A percentile compares a stretch with the other conserved stretches of the same genome.
Conservation (phyloP, 257 asterid genomes). For the Jacaranda mimosifolia region DNA sequence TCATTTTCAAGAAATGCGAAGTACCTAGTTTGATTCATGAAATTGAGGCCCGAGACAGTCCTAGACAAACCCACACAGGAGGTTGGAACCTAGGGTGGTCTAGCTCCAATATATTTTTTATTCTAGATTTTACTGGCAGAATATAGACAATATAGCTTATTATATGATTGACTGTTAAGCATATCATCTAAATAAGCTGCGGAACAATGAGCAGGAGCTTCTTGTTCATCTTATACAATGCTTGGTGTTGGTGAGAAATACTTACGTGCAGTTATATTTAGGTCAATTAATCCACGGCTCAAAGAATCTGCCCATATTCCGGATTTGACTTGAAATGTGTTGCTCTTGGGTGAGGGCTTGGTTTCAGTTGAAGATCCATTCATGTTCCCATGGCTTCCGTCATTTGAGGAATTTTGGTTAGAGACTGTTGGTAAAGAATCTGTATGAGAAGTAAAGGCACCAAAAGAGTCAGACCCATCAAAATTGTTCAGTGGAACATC, state of each 20-base stretch:
- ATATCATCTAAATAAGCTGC: background rate
- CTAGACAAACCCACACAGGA: too few relatives aligned
- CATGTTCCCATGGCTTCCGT: conserved; percentile 36
- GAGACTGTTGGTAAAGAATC: conserved; percentile 40
- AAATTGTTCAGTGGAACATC: conserved; percentile 78
- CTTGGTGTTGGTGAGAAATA: conserved; percentile 34
- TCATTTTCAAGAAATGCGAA: too few relatives aligned
- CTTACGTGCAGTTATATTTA: conserved; percentile 90
- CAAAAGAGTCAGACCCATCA: conserved; percentile 69
- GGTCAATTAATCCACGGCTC: conserved; percentile 94
- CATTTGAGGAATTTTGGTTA: conserved; percentile 40
- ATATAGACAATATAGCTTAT: background rate
- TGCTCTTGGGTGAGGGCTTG: conserved; percentile 53
- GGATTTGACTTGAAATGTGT: conserved; percentile 86
- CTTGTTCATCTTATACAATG: conserved; percentile 13
- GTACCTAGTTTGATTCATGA: too few relatives aligned
- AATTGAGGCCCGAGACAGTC: too few relatives aligned
- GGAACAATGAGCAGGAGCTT: background rate
- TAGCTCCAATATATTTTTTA: background rate
- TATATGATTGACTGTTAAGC: too few relatives aligned
- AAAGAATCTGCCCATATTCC: conserved; percentile 98
- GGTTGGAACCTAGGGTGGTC: too few relatives aligned
- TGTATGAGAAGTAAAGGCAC: conserved; percentile 53
- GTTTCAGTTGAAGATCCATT: conserved; percentile 47
- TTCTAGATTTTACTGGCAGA: background rate